phyloP scores from a whole-genome alignment of 139 green algal genomes.

The Chlorella sp. region DNA sequence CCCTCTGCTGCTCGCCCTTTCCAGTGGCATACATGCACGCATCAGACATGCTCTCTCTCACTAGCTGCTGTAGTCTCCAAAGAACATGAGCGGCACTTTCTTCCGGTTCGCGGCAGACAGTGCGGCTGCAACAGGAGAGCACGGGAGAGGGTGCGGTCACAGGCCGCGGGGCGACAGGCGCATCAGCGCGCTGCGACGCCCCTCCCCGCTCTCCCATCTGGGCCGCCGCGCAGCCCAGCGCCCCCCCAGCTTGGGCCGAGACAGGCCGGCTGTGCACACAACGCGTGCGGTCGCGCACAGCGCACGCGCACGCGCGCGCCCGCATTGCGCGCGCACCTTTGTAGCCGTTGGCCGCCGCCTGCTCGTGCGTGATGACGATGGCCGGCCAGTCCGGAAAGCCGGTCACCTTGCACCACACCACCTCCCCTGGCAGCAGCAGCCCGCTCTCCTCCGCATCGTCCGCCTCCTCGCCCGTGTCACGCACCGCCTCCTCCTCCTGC shows the following conservation, averaged over 20 bases:
- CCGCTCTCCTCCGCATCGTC: neutral
- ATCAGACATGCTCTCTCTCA: too few species aligned
- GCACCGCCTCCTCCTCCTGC: neutral
- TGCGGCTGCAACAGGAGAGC: neutral
- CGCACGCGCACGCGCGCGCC: neutral
- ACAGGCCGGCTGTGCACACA: neutral
- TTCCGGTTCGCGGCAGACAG: neutral
- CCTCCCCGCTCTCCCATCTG: too few species aligned
- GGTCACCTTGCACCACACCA: constrained; percentile 54
- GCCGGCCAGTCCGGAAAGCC: constrained; percentile 60
- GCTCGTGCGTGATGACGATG: constrained; percentile 58
- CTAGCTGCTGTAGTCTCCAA: too few species aligned
- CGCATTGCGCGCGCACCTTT: too few species aligned
- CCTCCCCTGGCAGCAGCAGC: constrained; percentile 49
- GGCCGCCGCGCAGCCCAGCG: neutral
- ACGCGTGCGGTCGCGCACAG: too few species aligned
- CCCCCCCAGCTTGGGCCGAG: neutral
- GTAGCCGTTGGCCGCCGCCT: constrained; percentile 27
- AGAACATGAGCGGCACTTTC: constrained; percentile 27
- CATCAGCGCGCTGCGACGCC: too few species aligned
- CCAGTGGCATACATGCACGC: too few species aligned
- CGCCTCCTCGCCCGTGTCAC: neutral
- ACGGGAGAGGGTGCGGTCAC: neutral
- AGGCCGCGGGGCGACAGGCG: neutral
- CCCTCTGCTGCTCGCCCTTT: too few species aligned